Evolutionary conservation across 225 moss, liverwort and hornwort genomes (phyloP), one percentile per base, ranked within the genome.

Genomic region (Takakia lepidozioides): DNA sequence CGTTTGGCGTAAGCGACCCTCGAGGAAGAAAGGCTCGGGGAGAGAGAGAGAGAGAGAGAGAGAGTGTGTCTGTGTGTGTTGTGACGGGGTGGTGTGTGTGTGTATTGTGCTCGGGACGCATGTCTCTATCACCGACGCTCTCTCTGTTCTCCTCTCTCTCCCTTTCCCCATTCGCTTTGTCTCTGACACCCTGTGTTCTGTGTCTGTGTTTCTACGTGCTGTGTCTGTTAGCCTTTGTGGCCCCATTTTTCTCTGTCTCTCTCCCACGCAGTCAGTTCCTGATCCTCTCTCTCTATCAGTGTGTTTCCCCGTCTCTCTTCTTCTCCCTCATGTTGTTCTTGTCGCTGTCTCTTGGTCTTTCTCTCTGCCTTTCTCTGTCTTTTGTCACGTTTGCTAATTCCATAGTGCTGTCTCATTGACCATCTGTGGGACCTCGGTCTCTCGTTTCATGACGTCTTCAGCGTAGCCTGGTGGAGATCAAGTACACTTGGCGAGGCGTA

Each of bases 331-430:
- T 74, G 18, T 48, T 91, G 10, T 74, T 87, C 8, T 66, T 87
- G 35, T 71, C 81, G 4, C 49, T 87, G 0, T 73, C 83, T 5
- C 52, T 87, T 15, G 73, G 78, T 62, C 67, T 84, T 56, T 81
- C 83, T 10, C 68, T 86, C 41, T 91, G 90, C 47, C 61, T 91
- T 10, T 83, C 78, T n/a, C 66, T 86, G 21, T 86, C 78, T 20
- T 86, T 90, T 19, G 58, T 90, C 46, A 83, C 90, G 8, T 81
- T 90, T 37, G 84, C 81, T 7, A 86, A 87, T 44, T 78, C 91
- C 25, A 48, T 79, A 37, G 75, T 57, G 26, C 46, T 69, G 64
- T 48, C 65, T 36, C 32, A 58, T 59, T 73, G 72, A 78, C n/a
- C n/a, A n/a, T n/a, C n/a, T n/a, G n/a, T n/a, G n/a, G n/a, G n/a